Percentiles rank a stretch among this genome's conserved stretches.
These are phyloP conservation scores for Mycocentrospora acerina DNA, from an alignment of 2,329 filamentous ascomycete species.

Conservation along the genomic window DNA sequence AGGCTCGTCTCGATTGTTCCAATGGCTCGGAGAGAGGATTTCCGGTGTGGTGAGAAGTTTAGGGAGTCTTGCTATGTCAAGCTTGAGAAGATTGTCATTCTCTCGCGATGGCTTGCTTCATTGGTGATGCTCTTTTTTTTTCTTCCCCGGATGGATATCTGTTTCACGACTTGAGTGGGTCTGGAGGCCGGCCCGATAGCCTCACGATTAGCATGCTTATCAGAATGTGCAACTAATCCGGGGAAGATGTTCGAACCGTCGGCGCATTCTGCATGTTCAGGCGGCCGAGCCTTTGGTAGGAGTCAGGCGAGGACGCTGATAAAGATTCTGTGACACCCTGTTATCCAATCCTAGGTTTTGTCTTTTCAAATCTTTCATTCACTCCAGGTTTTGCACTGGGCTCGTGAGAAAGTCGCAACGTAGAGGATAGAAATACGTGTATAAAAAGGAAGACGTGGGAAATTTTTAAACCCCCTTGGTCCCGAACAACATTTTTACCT, in stretches of 20 bases:
- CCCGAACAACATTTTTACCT: too few relatives aligned
- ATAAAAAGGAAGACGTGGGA: too few relatives aligned
- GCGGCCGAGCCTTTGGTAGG: conserved; percentile 13
- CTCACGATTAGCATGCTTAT: conserved; percentile 26
- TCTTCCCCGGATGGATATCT: too few relatives aligned
- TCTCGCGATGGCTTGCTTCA: too few relatives aligned
- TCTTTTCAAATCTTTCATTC: conserved; percentile 3
- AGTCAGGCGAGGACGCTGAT: conserved; percentile 12
- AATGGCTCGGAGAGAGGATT: not conserved
- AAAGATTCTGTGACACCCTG: conserved; percentile 5
- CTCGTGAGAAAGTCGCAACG: not conserved
- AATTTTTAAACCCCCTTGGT: too few relatives aligned
- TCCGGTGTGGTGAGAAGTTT: conserved; percentile 6
- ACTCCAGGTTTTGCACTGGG: not conserved
- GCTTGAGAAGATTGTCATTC: conserved; percentile 1
- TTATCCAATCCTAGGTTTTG: too few relatives aligned
- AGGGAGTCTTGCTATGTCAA: not conserved
- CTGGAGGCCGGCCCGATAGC: conserved; percentile 14
- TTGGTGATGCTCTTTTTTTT: too few relatives aligned
- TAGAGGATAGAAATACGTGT: not conserved
- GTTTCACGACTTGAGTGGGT: conserved; percentile 1
- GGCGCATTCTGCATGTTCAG: conserved; percentile 8
- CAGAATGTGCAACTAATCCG: conserved; percentile 28
- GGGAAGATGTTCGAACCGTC: conserved; percentile 19
- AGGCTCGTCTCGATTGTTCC: too few relatives aligned